A percentile compares a stretch with the other conserved stretches of the same genome.
Evolutionary conservation across 371 early-diverging fungal genomes (phyloP).

Genomic region (Mucor mucedo): DNA sequence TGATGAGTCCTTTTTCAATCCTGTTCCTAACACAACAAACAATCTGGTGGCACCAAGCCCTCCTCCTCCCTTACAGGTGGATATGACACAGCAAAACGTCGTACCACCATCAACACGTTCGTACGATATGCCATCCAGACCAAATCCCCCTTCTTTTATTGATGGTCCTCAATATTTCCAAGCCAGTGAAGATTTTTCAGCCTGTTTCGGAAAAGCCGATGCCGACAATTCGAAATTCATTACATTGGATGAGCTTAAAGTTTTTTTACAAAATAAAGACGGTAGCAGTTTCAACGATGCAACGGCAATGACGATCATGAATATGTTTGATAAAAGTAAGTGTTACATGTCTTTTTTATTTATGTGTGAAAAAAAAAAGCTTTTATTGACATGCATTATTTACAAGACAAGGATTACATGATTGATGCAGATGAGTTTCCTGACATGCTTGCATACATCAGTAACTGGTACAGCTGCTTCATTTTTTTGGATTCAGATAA

Average conservation of each 20-base stretch:
- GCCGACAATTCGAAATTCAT: conserved; percentile 8
- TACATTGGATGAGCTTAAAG: conserved; percentile 13
- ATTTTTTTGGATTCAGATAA: conserved; percentile 9
- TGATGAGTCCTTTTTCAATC: too few species aligned
- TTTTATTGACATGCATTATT: background rate
- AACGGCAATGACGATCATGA: conserved; percentile 10
- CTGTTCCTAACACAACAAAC: too few species aligned
- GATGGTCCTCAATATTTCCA: conserved; percentile 8
- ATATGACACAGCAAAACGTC: background rate
- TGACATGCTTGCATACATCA: conserved; percentile 13
- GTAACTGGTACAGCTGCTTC: conserved; percentile 19
- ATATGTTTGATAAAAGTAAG: conserved; percentile 20
- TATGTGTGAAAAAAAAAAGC: background rate
- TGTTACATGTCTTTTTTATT: background rate
- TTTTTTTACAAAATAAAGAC: conserved; percentile 14
- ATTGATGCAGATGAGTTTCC: conserved; percentile 19
- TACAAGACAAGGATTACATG: conserved; percentile 13
- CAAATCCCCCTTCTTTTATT: conserved; percentile 8
- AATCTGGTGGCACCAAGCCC: background rate
- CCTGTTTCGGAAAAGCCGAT: conserved; percentile 11
- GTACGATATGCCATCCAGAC: conserved; percentile 5
- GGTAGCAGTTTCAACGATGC: conserved; percentile 8
- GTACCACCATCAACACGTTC: background rate
- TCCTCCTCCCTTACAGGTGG: background rate
- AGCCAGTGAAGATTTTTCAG: conserved; percentile 11